Base-by-base conservation (phyloP, 805 yeast species). In the Hanseniaspora mollemarum region DNA sequence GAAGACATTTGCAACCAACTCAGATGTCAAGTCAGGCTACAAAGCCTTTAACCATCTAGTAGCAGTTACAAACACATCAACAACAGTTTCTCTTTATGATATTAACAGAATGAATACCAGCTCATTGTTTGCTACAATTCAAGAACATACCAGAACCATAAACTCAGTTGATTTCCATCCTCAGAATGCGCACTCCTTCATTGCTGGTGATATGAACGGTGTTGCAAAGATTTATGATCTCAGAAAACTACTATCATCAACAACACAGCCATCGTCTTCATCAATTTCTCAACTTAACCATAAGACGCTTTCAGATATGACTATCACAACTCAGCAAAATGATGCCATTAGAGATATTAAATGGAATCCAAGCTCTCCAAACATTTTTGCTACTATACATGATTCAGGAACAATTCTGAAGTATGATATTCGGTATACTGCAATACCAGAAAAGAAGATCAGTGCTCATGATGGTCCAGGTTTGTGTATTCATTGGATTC, bases 401-500 rank as follows among this genome's bases (percentile, higher is more conserved):
- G 97, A 92, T 62, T 78, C 86, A 1, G 98, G 98, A 15, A 76
- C 84, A 2, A 72, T 90, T n/a, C 78, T 83, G 57, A 78, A 82
- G 57, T 88, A 85, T 78, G 98, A 92, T 66, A 59, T 85, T n/a
- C 72, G 97, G 52, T 74, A 75, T 33, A 80, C 90, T 4, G 58
- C 64, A 12, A 69, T 68, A 45, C 70, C 70, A 45, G 96, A 90
- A 58, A 70, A 80, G 46, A 78, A 81, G 53, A 73, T 92, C 62
- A 84, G 82, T 58, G 94, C 95, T 2, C 97, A 90, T 62, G 76
- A 87, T 2, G 95, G 95, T 0, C 94, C 95, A 2, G 97, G 95
- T 0, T 68, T 88, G 16, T 77, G 94, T 4, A 64, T 92, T 4
- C 87, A 86, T 58, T 87, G 95, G 80, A 95, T 88, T 60, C 94